phyloP scores from a whole-genome alignment of 2,329 filamentous ascomycete species.

The Biscogniauxia sp. region DNA sequence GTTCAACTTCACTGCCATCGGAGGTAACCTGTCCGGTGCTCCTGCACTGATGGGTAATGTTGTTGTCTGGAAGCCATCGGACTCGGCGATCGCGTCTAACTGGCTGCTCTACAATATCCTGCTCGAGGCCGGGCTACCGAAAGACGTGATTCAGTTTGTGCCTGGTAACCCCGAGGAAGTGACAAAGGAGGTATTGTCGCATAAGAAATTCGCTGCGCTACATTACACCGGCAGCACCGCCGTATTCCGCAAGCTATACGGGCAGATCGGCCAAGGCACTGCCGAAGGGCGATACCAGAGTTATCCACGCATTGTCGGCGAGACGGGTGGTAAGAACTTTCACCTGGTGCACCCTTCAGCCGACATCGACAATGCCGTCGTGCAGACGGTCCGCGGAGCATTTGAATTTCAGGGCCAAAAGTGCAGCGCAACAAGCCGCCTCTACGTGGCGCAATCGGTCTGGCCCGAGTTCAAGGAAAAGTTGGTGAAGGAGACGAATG shows the following conservation, averaged over 20 bases:
- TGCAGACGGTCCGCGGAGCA: conserved; percentile 80
- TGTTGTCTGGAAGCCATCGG: conserved; percentile 95
- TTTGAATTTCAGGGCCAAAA: conserved; percentile 94
- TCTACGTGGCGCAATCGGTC: conserved; percentile 73
- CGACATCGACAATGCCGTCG: conserved; percentile 73
- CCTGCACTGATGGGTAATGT: conserved; percentile 92
- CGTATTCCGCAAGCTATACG: conserved; percentile 87
- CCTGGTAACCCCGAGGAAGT: conserved; percentile 84
- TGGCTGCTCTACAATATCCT: conserved; percentile 90
- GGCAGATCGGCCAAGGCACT: conserved; percentile 77
- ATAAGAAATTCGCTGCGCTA: conserved; percentile 81
- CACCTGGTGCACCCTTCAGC: conserved; percentile 77
- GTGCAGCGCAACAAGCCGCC: conserved; percentile 79
- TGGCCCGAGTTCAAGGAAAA: conserved; percentile 70
- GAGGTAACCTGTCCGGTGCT: conserved; percentile 77
- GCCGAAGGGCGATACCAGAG: conserved; percentile 77
- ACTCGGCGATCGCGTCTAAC: conserved; percentile 83
- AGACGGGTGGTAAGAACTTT: conserved; percentile 94
- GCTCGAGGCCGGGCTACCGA: conserved; percentile 84
- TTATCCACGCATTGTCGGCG: conserved; percentile 86
- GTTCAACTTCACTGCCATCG: conserved; percentile 97
- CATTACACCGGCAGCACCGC: conserved; percentile 93
- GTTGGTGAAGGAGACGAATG: conserved; percentile 65
- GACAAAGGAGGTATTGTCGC: conserved; percentile 72
- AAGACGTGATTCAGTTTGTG: conserved; percentile 89